Percentiles rank a stretch among this genome's conserved stretches.
These are phyloP conservation scores for Penicillium hordei DNA, from an alignment of 2,329 filamentous ascomycete species.

Conservation along the genomic window DNA sequence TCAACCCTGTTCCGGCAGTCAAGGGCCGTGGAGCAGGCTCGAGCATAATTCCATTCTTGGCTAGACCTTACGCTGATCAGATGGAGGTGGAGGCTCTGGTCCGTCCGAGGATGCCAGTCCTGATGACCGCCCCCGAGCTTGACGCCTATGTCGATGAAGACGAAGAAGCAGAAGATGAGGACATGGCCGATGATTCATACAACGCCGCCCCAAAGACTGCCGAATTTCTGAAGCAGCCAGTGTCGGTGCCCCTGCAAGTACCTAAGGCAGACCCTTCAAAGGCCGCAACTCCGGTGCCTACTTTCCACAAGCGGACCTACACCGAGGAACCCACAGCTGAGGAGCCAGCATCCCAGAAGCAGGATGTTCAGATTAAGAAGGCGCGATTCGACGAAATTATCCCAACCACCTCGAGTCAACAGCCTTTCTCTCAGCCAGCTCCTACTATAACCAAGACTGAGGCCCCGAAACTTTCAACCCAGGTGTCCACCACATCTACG, in stretches of 20 bases:
- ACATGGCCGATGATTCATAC: constrained; percentile 15
- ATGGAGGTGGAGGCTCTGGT: constrained; percentile 70
- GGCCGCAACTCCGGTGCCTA: constrained; percentile 2
- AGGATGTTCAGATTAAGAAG: constrained; percentile 31
- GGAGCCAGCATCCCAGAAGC: constrained; percentile 4
- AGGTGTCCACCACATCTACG: constrained; percentile 10
- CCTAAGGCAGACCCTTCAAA: constrained; percentile 16
- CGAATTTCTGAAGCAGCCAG: constrained; percentile 28
- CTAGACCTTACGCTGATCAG: constrained; percentile 62
- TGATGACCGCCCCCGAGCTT: constrained; percentile 34
- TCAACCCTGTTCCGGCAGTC: constrained; percentile 70
- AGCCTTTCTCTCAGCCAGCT: constrained; percentile 11
- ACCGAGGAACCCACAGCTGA: constrained; percentile 25
- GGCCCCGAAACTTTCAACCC: constrained; percentile 9
- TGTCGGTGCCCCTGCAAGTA: constrained; percentile 14
- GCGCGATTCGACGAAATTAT: constrained; percentile 31
- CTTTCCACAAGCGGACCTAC: constrained; percentile 32
- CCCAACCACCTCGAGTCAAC: constrained; percentile 1
- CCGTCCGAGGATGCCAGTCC: constrained; percentile 52
- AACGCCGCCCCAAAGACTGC: constrained; percentile 17
- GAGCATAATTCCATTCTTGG: constrained; percentile 78
- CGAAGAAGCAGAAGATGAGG: constrained; percentile 34
- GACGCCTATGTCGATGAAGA: constrained; percentile 29
- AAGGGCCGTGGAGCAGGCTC: constrained; percentile 63
- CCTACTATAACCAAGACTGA: constrained; percentile 10